Evolutionary conservation across 352 stramenopile species (phyloP), one percentile per base, ranked within the genome.

Genomic region (Phytophthora chlamydospora): DNA sequence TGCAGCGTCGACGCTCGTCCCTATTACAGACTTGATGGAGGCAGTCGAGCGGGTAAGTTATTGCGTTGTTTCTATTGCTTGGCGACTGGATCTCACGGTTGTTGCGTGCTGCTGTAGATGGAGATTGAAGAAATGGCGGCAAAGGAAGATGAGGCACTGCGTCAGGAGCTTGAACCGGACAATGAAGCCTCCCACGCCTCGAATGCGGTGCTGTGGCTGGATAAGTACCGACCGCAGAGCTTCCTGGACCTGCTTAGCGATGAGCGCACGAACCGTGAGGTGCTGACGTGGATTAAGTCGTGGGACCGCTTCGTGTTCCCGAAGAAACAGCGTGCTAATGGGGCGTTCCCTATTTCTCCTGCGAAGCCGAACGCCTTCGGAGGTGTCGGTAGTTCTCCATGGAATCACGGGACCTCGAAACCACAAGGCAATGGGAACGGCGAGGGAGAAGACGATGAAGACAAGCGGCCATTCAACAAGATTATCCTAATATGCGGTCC

Each of bases 271-370:
- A 99, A 99, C 71, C 87, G 97, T 14, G 94, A 99, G 58, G 95
- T 99, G 33, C 73, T 99, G 2, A 60, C 83, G 16, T 97, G 96
- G 68, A 76, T 99, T 36, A 96, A 98, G 71, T 78, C 70, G 29
- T 99, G 97, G 97, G 96, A 99, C 72, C 75, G 77, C 5, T 98
- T 95, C 60, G 97, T 99, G 13, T 99, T 99, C 65, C 76, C 81
- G 0, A 52, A 74, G 31, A 93, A 93, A 43, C 88, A 83, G 35
- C 44, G 50, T 6, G 21, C 58, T 35, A 68, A 67, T 24, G 46
- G 55, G 0, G 47, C 50, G 9, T 62, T 48, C 12, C 56, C 45
- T 27, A 47, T 59, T 43, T 49, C 55, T 36, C 49, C 42, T 41
- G 52, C 34, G 11, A 62, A 65, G n/a, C 27, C 14, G 43, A 58